Base-by-base conservation (phyloP, 148 eudicot species). In the Agrostemma githago region DNA sequence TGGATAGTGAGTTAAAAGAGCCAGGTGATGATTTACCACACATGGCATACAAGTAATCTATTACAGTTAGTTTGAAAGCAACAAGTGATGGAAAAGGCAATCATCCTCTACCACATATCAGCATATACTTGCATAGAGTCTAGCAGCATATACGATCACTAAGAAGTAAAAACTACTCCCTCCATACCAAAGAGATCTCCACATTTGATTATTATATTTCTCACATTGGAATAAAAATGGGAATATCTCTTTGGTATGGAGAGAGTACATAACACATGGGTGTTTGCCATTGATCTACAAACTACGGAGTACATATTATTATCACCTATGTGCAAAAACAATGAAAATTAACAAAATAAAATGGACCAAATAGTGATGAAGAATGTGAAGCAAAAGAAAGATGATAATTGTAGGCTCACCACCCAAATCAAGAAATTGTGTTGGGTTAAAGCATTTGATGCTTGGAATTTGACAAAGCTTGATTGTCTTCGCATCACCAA, bases 401-500 rank as follows among this genome's bases (percentile, higher is more conserved):
- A 61, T 15, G 72, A 66, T 44, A 71, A 44, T 43, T 74, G 15
- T 43, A 34, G 40, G 81, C 92, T 21, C 84, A 92, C 97, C 97
- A 89, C 86, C 97, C 96, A 96, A 79, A 89, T 81, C 72, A 87
- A 77, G 76, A 88, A 74, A 82, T 79, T 80, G 74, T 86, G 89
- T 79, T 78, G 89, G 80, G 78, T 70, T 72, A 90, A 66, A 61
- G 89, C 85, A 83, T 82, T 85, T 74, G 97, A 86, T n/a, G 89
- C 80, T 43, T 89, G 94, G 77, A 84, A 83, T 79, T 84, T 88
- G 76, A 86, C 86, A 85, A 96, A 90, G 57, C 87, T 84, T 57
- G 96, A 89, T 80, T 96, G 97, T 79, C 99, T 96, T 74, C 85
- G 83, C 83, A 90, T 76, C 19, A 87, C 91, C 86, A 81, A 76